Percentiles rank a stretch among this genome's conserved stretches.
Conservation (phyloP, 2,329 filamentous ascomycete species). For the Tetracladium maxilliforme region DNA sequence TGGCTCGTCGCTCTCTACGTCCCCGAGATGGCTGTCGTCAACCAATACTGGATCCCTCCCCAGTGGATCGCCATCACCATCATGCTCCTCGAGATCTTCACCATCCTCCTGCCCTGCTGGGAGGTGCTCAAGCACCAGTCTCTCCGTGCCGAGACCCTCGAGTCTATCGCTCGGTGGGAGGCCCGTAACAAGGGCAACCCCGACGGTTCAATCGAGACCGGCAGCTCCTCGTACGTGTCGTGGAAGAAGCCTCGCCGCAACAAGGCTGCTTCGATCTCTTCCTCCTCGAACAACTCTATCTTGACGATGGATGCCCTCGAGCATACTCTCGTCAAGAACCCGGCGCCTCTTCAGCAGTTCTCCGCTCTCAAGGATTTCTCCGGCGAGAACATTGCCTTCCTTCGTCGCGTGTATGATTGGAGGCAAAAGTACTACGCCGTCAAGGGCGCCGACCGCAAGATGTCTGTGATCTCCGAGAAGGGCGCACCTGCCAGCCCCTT, state of each 20-base stretch:
- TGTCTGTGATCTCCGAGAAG: constrained; percentile 11
- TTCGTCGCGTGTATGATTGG: constrained; percentile 42
- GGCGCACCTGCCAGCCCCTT: constrained; percentile 7
- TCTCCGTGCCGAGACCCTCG: constrained; percentile 30
- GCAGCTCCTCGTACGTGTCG: too few relatives aligned
- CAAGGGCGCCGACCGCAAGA: constrained; percentile 9
- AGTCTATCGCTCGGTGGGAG: constrained; percentile 33
- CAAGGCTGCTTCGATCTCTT: too few relatives aligned
- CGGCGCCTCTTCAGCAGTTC: constrained; percentile 44
- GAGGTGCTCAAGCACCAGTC: constrained; percentile 32
- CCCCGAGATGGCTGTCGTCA: constrained; percentile 33
- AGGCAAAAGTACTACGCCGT: constrained; percentile 21
- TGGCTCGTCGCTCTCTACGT: constrained; percentile 47
- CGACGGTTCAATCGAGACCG: too few relatives aligned
- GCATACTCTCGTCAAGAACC: constrained; percentile 41
- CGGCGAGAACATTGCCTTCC: constrained; percentile 56
- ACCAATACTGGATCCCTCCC: constrained; percentile 40
- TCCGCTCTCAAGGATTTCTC: constrained; percentile 53
- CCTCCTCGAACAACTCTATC: constrained; percentile 15
- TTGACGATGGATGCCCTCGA: constrained; percentile 48
- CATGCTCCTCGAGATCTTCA: constrained; percentile 46
- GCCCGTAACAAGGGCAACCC: constrained; percentile 18
- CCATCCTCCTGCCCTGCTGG: constrained; percentile 46
- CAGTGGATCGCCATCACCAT: constrained; percentile 51
- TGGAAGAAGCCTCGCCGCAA: too few relatives aligned